Conservation (phyloP, 305 asterid genomes). For the Stenogyne calaminthoides region DNA sequence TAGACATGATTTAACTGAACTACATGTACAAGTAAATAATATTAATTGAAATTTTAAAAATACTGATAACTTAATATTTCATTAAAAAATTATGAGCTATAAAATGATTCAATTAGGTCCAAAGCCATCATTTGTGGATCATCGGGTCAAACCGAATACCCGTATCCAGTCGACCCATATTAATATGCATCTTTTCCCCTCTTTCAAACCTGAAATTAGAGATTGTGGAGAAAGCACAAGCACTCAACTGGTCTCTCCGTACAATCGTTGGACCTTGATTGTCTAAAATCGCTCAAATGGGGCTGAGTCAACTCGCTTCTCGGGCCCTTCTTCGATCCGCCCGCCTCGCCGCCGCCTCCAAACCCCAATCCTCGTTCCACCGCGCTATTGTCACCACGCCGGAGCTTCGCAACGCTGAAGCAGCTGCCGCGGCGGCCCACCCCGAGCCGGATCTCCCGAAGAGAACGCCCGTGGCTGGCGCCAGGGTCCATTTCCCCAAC, state of each 20-base stretch:
- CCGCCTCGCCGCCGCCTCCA: constrained; percentile 41
- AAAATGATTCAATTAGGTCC: no score
- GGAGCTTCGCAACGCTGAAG: constrained; percentile 66
- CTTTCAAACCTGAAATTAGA: constrained; percentile 4
- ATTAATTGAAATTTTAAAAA: no score
- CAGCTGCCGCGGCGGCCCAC: constrained; percentile 60
- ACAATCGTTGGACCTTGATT: constrained; percentile 8
- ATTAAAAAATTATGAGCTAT: no score
- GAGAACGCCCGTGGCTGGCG: constrained; percentile 72
- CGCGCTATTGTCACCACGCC: constrained; percentile 80
- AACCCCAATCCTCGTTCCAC: constrained; percentile 41
- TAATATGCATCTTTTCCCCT: not conserved
- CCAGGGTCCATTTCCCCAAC: constrained; percentile 75
- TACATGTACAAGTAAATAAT: no score
- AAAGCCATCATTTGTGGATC: not conserved
- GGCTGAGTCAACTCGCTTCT: constrained; percentile 67
- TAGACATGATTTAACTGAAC: not conserved
- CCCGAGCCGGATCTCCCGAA: constrained; percentile 70
- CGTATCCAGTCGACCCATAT: constrained; percentile 11
- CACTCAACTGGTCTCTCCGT: constrained; percentile 13
- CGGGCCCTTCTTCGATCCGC: constrained; percentile 67
- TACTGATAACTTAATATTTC: no score
- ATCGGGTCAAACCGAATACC: constrained; percentile 2
- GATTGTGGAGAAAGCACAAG: constrained; percentile 32
- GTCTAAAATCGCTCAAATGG: constrained; percentile 47